phyloP scores from a whole-genome alignment of 176 grass and related monocot species.

The Saccharum spontaneum region DNA sequence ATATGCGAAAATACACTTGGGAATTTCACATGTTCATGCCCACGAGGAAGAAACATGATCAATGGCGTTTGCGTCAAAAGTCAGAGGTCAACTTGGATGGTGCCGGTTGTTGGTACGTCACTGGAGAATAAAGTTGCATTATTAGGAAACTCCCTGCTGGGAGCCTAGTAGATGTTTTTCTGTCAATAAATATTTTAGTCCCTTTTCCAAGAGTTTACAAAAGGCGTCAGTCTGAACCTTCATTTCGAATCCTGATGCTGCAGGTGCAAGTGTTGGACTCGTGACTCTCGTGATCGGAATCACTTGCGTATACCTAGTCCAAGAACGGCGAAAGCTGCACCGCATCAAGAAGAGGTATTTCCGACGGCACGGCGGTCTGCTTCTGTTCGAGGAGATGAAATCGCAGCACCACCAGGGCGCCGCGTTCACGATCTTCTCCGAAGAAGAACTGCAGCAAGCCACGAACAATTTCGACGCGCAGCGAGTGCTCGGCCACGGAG shows the following conservation, averaged over 20 bases:
- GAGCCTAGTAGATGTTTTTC: not conserved
- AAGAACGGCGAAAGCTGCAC: constrained; percentile 3
- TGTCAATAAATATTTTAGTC: not conserved
- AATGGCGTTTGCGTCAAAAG: not conserved
- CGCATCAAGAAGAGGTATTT: not conserved
- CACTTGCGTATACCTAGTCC: not conserved
- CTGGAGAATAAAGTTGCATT: not conserved
- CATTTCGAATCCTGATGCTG: not conserved
- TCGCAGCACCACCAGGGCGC: not conserved
- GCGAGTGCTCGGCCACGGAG: not conserved
- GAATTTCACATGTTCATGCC: not conserved
- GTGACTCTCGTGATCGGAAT: not conserved
- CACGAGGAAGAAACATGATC: not conserved
- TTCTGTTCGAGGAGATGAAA: not conserved
- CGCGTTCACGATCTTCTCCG: not conserved
- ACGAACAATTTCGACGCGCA: not conserved
- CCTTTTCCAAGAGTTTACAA: not conserved
- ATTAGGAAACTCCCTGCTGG: not conserved
- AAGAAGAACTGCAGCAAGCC: not conserved
- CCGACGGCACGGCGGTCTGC: not conserved
- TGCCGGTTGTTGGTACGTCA: not conserved
- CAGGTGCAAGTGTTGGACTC: not conserved
- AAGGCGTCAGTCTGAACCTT: not conserved
- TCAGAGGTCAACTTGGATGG: not conserved
- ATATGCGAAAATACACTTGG: not conserved